Evolutionary conservation across 2,329 filamentous ascomycete species (phyloP).

Genomic region (Colletotrichum simmondsii): DNA sequence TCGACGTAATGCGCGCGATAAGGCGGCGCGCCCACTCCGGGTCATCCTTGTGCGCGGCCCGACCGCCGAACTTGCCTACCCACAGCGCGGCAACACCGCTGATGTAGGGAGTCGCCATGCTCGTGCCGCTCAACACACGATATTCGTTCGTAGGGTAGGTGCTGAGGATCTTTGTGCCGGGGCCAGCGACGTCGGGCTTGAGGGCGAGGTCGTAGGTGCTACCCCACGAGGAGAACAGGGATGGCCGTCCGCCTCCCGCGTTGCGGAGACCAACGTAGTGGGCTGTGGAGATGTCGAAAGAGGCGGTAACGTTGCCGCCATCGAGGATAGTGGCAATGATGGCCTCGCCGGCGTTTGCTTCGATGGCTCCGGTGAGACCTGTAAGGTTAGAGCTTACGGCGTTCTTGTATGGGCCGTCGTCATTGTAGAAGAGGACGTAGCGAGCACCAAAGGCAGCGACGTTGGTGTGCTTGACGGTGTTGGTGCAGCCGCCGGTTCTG

Average conservation of each 20-base stretch:
- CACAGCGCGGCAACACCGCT: slow-evolving; percentile 53
- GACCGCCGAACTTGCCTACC: slow-evolving; percentile 44
- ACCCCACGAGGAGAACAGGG: slow-evolving; percentile 53
- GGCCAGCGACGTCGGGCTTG: slow-evolving; percentile 55
- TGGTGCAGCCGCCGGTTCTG: slow-evolving; percentile 46
- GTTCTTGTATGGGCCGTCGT: slow-evolving; percentile 33
- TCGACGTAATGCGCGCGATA: slow-evolving; percentile 45
- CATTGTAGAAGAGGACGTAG: slow-evolving; percentile 44
- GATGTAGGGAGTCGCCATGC: slow-evolving; percentile 59
- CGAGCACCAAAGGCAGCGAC: slow-evolving; percentile 39
- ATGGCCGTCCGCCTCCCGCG: slow-evolving; percentile 46
- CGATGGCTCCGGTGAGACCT: slow-evolving; percentile 11
- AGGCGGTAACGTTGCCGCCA: slow-evolving; percentile 40
- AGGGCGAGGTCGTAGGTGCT: slow-evolving; percentile 53
- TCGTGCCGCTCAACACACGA: slow-evolving; percentile 57
- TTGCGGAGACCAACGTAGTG: slow-evolving; percentile 37
- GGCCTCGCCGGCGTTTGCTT: slow-evolving; percentile 37
- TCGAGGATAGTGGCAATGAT: slow-evolving; percentile 40
- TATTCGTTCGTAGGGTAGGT: slow-evolving; percentile 51
- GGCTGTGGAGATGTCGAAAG: slow-evolving; percentile 41
- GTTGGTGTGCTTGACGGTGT: slow-evolving; percentile 40
- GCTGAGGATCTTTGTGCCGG: slow-evolving; percentile 52
- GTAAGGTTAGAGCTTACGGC: background rate
- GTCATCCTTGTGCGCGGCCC: slow-evolving; percentile 42
- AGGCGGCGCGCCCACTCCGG: slow-evolving; percentile 42